Evolutionary conservation across 495 filamentous ascomycete genomes (phyloP), one percentile per base, ranked within the genome.

Genomic region (Podospora tetraspora): DNA sequence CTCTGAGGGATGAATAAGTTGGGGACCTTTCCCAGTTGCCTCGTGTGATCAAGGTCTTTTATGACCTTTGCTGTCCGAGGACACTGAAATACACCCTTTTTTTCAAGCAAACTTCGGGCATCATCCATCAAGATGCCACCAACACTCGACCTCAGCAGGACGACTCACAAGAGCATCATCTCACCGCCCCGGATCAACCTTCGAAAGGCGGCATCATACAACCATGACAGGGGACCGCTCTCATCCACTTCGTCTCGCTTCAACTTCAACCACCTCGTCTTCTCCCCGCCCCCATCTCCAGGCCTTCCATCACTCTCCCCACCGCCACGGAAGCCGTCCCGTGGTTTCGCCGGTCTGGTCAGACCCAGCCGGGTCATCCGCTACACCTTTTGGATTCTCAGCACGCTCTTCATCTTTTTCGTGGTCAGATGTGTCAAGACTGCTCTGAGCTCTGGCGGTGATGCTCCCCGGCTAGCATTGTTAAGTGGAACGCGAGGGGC

Each of bases 271-370:
- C 86, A 88, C 69, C 78, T 89, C n/a, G 81, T 83, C 68, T 84
- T 90, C 19, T 86, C 87, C 2, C 86, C 87, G 9, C 84, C 87
- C 13, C 86, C 85, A 3, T 91, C 88, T 4, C 88, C 89, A 1
- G 83, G 84, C 56, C 82, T 91, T 8, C 89, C 88, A 3, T 85
- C 87, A 2, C 79, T 90, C 59, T 79, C 90, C n/a, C 85, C 85
- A 7, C 84, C 87, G 7, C 85, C 84, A 69, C 84, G 84, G 67
- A 88, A 85, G 75, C 80, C 83, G 60, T 66, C 73, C 58, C 69
- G 70, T 68, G 69, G 72, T 67, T 63, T 82, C 56, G 63, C 69
- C 3, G 61, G 73, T 23, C 57, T 73, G n/a, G 60, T 74, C 8
- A 79, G 81, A 16, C 83, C 83, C 43, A 84, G 85, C 61, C 81